A percentile compares a stretch with the other conserved stretches of the same genome.
Conservation (phyloP, 2,329 filamentous ascomycete species). For the Clonostachys byssicola region DNA sequence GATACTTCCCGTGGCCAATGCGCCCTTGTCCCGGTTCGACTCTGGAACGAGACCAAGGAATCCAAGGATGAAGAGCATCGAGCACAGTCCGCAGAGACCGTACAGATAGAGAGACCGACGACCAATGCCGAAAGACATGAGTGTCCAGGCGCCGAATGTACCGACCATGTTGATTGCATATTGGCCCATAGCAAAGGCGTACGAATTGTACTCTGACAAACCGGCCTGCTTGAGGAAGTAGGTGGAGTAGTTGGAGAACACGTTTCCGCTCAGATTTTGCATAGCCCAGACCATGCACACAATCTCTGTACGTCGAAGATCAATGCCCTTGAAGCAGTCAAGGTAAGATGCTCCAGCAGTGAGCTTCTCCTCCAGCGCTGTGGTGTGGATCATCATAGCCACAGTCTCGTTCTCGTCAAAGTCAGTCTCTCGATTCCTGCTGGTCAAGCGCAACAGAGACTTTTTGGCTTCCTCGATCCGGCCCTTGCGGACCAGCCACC, state of each 20-base stretch:
- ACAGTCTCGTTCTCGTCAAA: conserved; percentile 83
- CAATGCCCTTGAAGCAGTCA: conserved; percentile 80
- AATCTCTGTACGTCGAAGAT: conserved; percentile 72
- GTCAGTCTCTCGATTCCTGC: conserved; percentile 56
- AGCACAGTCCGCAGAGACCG: conserved; percentile 68
- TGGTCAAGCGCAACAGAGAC: conserved; percentile 62
- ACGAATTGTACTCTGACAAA: conserved; percentile 44
- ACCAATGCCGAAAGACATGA: conserved; percentile 73
- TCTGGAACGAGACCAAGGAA: conserved; percentile 74
- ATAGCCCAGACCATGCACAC: conserved; percentile 62
- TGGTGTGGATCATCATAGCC: conserved; percentile 91
- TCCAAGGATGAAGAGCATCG: conserved; percentile 78
- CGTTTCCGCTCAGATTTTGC: conserved; percentile 60
- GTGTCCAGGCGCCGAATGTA: conserved; percentile 75
- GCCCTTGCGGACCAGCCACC: conserved; percentile 71
- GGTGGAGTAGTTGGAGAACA: conserved; percentile 62
- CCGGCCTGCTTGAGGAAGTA: conserved; percentile 60
- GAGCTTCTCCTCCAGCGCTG: conserved; percentile 72
- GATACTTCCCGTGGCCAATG: conserved; percentile 77
- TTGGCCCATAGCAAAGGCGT: conserved; percentile 59
- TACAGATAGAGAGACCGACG: conserved; percentile 73
- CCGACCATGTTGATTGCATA: conserved; percentile 74
- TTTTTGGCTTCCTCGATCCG: conserved; percentile 62
- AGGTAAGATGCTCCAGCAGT: conserved; percentile 70
- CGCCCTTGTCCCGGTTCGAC: conserved; percentile 51